Evolutionary conservation across 306 rosid genomes (phyloP).

Genomic region (Quercus cerris): DNA sequence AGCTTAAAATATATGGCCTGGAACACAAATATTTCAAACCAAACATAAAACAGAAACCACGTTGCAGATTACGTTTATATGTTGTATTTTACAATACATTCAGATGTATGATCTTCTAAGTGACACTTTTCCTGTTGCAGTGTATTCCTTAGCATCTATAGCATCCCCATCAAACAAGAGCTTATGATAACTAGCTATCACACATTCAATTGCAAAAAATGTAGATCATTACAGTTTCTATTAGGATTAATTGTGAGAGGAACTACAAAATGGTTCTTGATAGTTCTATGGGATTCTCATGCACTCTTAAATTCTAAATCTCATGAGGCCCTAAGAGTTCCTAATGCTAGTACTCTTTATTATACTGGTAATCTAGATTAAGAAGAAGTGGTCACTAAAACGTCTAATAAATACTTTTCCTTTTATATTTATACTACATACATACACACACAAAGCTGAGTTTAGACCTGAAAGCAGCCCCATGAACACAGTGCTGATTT

Average conservation of each 20-base stretch:
- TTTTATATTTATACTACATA: not conserved
- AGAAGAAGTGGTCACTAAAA: not conserved
- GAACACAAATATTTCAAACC: not conserved
- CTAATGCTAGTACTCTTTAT: too few relatives aligned
- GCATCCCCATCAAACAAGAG: not conserved
- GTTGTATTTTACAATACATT: not conserved
- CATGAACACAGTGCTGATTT: constrained; percentile 30
- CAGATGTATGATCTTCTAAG: not conserved
- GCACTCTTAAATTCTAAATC: too few relatives aligned
- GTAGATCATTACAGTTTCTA: not conserved
- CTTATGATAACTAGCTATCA: not conserved
- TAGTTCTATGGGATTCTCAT: too few relatives aligned
- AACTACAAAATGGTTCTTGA: too few relatives aligned
- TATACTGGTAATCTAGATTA: too few relatives aligned
- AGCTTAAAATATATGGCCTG: not conserved
- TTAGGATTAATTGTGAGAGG: too few relatives aligned
- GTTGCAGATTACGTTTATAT: not conserved
- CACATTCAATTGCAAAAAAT: not conserved
- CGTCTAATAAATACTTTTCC: not conserved
- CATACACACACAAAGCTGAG: too few relatives aligned
- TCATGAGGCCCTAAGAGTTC: too few relatives aligned
- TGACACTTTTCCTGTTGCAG: not conserved
- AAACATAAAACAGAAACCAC: not conserved
- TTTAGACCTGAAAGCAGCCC: constrained; percentile 44
- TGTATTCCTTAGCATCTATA: not conserved